phyloP scores from a whole-genome alignment of 495 filamentous ascomycete genomes.

The Jackrogersella multiformis region DNA sequence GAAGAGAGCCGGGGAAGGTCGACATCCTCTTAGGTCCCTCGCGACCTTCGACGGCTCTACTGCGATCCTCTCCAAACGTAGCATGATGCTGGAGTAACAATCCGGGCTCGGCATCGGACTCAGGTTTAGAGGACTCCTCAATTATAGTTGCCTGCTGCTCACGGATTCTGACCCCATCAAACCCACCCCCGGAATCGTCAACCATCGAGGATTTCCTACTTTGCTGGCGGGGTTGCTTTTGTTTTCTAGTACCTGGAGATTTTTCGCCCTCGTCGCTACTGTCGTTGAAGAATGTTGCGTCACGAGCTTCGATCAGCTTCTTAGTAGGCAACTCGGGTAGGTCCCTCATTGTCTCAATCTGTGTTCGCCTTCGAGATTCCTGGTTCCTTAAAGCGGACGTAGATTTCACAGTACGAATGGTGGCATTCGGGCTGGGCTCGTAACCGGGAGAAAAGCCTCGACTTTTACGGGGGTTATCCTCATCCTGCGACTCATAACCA shows the following conservation, averaged over 20 bases:
- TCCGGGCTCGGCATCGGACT: slow-evolving; percentile 28
- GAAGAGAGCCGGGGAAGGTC: slow-evolving; percentile 37
- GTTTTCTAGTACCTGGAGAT: neutral
- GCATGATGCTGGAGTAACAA: slow-evolving; percentile 30
- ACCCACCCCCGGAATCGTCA: slow-evolving; percentile 1
- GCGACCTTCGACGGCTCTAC: slow-evolving; percentile 12
- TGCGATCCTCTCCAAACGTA: slow-evolving; percentile 19
- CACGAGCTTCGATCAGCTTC: slow-evolving; percentile 19
- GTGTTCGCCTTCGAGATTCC: slow-evolving; percentile 38
- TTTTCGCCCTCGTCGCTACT: slow-evolving; percentile 47
- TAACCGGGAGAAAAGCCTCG: slow-evolving; percentile 73
- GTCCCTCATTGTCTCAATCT: slow-evolving; percentile 37
- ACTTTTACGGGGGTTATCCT: slow-evolving; percentile 44
- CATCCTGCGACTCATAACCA: slow-evolving; percentile 35
- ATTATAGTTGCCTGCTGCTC: slow-evolving; percentile 13
- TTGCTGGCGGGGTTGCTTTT: slow-evolving; percentile 22
- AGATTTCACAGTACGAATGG: slow-evolving; percentile 64
- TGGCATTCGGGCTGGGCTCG: slow-evolving; percentile 66
- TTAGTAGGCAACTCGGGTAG: slow-evolving; percentile 41
- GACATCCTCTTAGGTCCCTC: slow-evolving; percentile 32
- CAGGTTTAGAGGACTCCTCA: slow-evolving; percentile 17
- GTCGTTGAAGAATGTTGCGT: slow-evolving; percentile 45
- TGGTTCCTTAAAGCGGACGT: slow-evolving; percentile 46
- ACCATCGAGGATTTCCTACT: slow-evolving; percentile 20
- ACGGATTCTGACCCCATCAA: neutral